Evolutionary conservation across 805 yeast species (phyloP), one percentile per base, ranked within the genome.

Genomic region (Saccharomycopsis malanga): DNA sequence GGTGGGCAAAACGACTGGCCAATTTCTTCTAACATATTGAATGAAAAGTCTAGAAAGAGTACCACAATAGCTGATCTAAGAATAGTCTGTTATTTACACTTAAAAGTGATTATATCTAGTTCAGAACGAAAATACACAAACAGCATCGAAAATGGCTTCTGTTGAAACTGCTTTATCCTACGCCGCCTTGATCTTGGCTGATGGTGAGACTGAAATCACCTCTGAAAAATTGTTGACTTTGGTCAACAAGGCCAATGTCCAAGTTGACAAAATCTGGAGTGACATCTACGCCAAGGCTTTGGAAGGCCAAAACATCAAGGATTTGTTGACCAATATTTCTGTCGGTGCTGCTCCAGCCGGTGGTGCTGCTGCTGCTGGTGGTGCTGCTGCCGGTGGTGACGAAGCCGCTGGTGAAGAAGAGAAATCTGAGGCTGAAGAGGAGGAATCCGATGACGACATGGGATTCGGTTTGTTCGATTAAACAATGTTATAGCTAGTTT

Each of bases 401-500:
- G 84, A 71, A 61, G 85, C 69, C 53, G 84, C 73, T 50, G 86
- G 71, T 51, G 89, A 72, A 56, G 84, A 61, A 53, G 81, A 64
- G 54, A 81, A 63, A 49, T 80, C 66, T 57, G 82, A 65, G 58
- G 75, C 70, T 65, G 77, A 67, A 58, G 66, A 59, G 46, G 77
- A 70, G 61, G 72, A 65, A 60, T 74, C 73, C 65, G 74, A 77
- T 55, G 83, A 79, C 66, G 88, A 80, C 68, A 86, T 87, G 95
- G 95, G 95, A 67, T 81, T 83, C 86, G 91, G 89, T 73, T 81
- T 87, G 71, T 87, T 87, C 79, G 95, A 85, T 74, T 86, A 86
- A 69, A 57, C 58, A 41, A 32, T 14, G 30, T n/a, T n/a, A n/a
- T n/a, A n/a, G n/a, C n/a, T n/a, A n/a, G n/a, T n/a, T n/a, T n/a